Evolutionary conservation across 495 filamentous ascomycete genomes (phyloP), one percentile per base, ranked within the genome.

Genomic region (Evernia prunastri): DNA sequence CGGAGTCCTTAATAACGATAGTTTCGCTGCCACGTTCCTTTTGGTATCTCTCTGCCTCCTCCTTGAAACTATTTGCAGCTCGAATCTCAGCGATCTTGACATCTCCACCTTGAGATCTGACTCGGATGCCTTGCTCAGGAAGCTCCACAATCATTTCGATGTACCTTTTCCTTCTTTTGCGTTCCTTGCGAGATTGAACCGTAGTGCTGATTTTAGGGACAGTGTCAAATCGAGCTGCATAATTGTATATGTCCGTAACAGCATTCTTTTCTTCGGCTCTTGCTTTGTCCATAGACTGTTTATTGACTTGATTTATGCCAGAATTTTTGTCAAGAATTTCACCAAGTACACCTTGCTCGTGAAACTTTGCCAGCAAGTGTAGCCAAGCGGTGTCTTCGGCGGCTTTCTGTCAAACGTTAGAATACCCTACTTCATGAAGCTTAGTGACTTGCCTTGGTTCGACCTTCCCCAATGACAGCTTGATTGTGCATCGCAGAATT

Each of bases 241-340:
- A 81, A 63, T 81, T 78, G 70, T 78, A 81, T 37, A 81, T 73
- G 60, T 81, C 80, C 63, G 72, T 63, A 25, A 70, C 71, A 6
- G 72, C 74, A 68, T 75, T 70, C n/a, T 66, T 67, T 59, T 72
- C 72, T 27, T 75, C 70, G 17, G 40, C 66, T 18, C 69, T 65
- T 29, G 68, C 47, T 49, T 70, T 63, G 4, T 51, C 13, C 10
- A 43, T 33, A 33, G 33, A 43, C 29, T 60, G 17, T 29, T 68
- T 64, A 27, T 75, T 68, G 35, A 68, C 63, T 17, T 63, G 45
- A 37, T 69, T 68, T n/a, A 64, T 37, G 33, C 69, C 61, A 25
- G 69, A 65, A 15, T 69, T 64, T 33, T 63, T 63, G 42, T 63
- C 62, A 13, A 72, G 12, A 3, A 76, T 56, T 33, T 70, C 70